Evolutionary conservation across 2,329 filamentous ascomycete species (phyloP), one percentile per base, ranked within the genome.

Genomic region (Macroventuria anomochaeta): DNA sequence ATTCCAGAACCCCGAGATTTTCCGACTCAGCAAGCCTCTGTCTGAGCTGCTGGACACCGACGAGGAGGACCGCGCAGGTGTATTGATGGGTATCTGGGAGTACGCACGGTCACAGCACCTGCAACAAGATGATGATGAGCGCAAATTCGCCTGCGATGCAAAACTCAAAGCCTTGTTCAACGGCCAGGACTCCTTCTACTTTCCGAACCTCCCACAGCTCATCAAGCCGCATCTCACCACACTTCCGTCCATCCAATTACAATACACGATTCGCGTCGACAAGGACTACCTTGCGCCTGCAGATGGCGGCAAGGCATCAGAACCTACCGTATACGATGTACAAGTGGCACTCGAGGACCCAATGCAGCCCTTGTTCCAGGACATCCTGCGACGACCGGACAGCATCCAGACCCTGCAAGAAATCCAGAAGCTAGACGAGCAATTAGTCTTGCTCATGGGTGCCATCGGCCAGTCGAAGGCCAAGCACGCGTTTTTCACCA

Each of bases 191-290:
- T 82, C 86, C 39, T 88, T 96, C 64, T 89, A 88, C 73, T 96
- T 99, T 73, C 93, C 95, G 11, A 85, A 89, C 71, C 85, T 97
- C 47, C 87, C 89, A 39, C 89, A 93, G 46, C 89, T 90, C 63
- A 87, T 96, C 57, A 85, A 88, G 44, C 83, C 84, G 8, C 92
- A 97, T 75, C 85, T 97, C 50, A 85, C 83, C 25, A 86, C 91
- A 2, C 83, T 97, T 1, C 86, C 90, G 5, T 92, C 95, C 0
- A 84, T 97, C 68, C 87, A 89, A 67, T 84, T 99, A 28, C 83
- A 87, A 18, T 99, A 97, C 79, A 99, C 93, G 7, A 95, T 99
- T 71, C 91, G 93, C 54, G 89, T 97, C 33, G 95, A 99, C 73
- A 77, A 78, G 57, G 68, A 75, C 53, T 81, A 81, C 65, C 76